A percentile compares a stretch with the other conserved stretches of the same genome.
Conservation (phyloP, 2,329 filamentous ascomycete species). For the Ustulina deusta region DNA sequence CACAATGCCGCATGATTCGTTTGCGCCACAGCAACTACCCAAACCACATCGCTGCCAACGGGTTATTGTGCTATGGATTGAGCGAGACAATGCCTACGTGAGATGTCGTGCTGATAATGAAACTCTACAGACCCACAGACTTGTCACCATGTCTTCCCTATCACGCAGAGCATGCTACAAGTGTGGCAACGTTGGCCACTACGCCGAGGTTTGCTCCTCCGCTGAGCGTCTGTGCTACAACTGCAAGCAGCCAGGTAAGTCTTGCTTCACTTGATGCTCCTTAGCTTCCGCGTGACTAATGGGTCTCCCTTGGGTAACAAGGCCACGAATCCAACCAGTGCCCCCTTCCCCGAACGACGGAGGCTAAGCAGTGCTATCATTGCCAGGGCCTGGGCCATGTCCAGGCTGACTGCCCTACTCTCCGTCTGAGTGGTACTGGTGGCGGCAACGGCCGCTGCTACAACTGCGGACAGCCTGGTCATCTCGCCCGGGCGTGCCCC, state of each 20-base stretch:
- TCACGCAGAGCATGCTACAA: constrained; percentile 87
- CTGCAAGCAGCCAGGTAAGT: constrained; percentile 86
- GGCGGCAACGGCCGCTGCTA: constrained; percentile 92
- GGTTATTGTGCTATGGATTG: constrained; percentile 43
- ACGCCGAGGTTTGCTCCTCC: constrained; percentile 93
- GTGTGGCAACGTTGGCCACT: constrained; percentile 85
- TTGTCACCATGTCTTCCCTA: constrained; percentile 76
- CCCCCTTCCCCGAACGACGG: constrained; percentile 94
- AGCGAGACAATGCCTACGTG: constrained; percentile 48
- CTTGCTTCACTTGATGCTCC: neutral
- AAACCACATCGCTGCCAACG: constrained; percentile 52
- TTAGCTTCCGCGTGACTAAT: constrained; percentile 35
- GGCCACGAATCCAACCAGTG: constrained; percentile 98
- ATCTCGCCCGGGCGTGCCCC: constrained; percentile 92
- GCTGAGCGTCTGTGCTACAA: constrained; percentile 99
- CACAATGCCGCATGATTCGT: neutral
- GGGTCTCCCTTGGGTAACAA: constrained; percentile 48
- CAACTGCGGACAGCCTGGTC: constrained; percentile 92
- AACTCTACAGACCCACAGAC: constrained; percentile 44
- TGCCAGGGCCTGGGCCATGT: constrained; percentile 98
- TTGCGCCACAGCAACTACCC: neutral
- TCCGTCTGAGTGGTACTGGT: constrained; percentile 86
- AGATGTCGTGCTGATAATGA: constrained; percentile 54
- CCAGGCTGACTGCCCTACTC: constrained; percentile 97
- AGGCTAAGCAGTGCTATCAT: constrained; percentile 99